These are phyloP conservation scores for Hydnum rufescens DNA, from an alignment of 768 basidiomycete genomes.

Conservation along the genomic window DNA sequence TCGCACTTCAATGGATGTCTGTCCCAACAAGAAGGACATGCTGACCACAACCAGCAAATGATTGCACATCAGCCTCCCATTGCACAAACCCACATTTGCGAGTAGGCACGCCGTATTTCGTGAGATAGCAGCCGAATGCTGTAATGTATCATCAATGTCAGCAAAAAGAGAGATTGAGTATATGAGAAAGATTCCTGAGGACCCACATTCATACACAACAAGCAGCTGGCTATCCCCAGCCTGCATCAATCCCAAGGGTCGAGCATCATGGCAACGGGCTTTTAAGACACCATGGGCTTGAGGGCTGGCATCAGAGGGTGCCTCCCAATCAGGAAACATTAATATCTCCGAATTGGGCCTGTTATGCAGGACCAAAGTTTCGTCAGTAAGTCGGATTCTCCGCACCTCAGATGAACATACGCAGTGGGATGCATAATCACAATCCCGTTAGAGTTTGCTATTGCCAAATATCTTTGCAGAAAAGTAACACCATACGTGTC, in stretches of 20 bases:
- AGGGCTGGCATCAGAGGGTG: constrained; percentile 19
- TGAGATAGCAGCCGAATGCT: constrained; percentile 65
- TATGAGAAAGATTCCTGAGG: not conserved
- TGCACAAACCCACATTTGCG: constrained; percentile 45
- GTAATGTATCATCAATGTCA: constrained; percentile 1
- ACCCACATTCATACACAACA: constrained; percentile 51
- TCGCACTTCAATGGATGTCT: constrained; percentile 59
- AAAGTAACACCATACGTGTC: constrained; percentile 43
- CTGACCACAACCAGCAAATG: constrained; percentile 39
- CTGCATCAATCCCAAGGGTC: constrained; percentile 47
- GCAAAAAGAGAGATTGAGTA: too few relatives aligned
- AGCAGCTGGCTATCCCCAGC: constrained; percentile 36
- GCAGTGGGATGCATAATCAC: constrained; percentile 46
- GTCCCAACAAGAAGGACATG: constrained; percentile 55
- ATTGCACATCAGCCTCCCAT: constrained; percentile 54
- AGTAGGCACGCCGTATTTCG: constrained; percentile 43
- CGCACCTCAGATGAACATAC: constrained; percentile 23
- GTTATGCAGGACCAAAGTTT: not conserved
- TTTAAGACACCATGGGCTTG: constrained; percentile 31
- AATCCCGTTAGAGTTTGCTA: constrained; percentile 45
- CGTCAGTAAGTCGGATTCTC: not conserved
- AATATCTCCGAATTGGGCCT: not conserved
- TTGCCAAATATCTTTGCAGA: constrained; percentile 40
- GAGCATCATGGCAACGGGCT: constrained; percentile 32
- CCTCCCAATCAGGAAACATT: constrained; percentile 39